Conservation (phyloP, 805 yeast genomes). For the Nakazawaea molendinolei region DNA sequence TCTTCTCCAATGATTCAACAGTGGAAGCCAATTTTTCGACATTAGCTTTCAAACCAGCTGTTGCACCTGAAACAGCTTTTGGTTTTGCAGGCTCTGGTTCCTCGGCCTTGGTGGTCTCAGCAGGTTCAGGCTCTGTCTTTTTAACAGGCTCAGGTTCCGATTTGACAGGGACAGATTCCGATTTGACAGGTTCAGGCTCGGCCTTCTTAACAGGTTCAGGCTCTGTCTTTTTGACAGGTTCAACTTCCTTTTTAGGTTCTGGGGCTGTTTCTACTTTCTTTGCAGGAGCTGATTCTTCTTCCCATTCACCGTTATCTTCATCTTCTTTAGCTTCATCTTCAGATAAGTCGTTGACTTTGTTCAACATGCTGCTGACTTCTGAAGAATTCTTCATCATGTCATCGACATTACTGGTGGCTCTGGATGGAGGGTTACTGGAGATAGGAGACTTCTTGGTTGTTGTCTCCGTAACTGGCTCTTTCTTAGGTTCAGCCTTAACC, state of each 20-base stretch:
- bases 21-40: conserved; percentile 59
- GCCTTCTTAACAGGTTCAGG: conserved; percentile 12
- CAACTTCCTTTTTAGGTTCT: conserved; percentile 11
- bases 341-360: conserved; percentile 33
- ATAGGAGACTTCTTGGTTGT: conserved; percentile 8
- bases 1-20: conserved; percentile 50
- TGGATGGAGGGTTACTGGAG: conserved; percentile 8
- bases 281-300: conserved; percentile 12
- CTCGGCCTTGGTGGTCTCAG: conserved; percentile 11
- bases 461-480: conserved; percentile 7
- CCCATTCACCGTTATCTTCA: conserved; percentile 23
- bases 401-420: conserved; percentile 30
- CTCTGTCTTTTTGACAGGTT: conserved; percentile 13
- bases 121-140: conserved; percentile 13
- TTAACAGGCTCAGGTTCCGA: conserved; percentile 12
- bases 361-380: conserved; percentile 40
- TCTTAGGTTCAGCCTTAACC: neutral
- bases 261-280: conserved; percentile 4
- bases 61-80: conserved; percentile 29
- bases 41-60: conserved; percentile 64
- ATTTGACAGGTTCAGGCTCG: conserved; percentile 1
- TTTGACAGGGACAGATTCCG: conserved; percentile 13
- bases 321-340: conserved; percentile 32
- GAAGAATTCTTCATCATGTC: conserved; percentile 37
- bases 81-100: conserved; percentile 15